These are phyloP conservation scores for Ustilago trichophora DNA, from an alignment of 1,284 basidiomycete species.

Conservation along the genomic window DNA sequence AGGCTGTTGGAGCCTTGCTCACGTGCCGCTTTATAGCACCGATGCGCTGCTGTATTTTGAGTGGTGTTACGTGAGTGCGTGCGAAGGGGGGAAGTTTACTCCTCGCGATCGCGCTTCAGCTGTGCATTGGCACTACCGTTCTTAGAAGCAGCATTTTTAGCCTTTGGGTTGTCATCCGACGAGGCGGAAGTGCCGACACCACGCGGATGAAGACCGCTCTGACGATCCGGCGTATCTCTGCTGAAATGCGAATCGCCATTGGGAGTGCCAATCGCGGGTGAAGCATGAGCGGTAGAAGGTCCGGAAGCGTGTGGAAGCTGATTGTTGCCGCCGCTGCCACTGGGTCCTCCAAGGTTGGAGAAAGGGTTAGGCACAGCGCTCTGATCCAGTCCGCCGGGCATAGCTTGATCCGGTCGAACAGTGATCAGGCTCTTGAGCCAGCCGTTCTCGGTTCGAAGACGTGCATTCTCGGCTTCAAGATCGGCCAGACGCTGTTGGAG, in stretches of 20 bases:
- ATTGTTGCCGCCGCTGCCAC: no score
- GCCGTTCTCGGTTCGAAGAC: slow-evolving; percentile 88
- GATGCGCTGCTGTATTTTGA: no score
- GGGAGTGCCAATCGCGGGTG: background rate
- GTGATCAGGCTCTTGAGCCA: slow-evolving; percentile 89
- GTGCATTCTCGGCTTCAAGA: slow-evolving; percentile 89
- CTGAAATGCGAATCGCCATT: slow-evolving; percentile 5
- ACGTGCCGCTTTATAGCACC: no score
- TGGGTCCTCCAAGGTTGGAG: slow-evolving; percentile 17
- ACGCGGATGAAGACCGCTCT: slow-evolving; percentile 49
- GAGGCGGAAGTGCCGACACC: slow-evolving; percentile 48
- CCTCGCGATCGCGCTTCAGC: slow-evolving; percentile 50
- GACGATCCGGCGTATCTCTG: slow-evolving; percentile 27
- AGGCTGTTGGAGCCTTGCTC: no score
- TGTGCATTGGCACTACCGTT: slow-evolving; percentile 9
- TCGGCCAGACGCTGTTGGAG: slow-evolving; percentile 83
- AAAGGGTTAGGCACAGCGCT: slow-evolving; percentile 42
- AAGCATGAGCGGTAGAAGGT: slow-evolving; percentile 15
- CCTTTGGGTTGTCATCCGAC: background rate
- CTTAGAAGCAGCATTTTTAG: slow-evolving; percentile 1
- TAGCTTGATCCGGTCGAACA: slow-evolving; percentile 46
- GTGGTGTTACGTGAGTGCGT: no score
- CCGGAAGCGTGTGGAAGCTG: no score
- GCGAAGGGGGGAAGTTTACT: no score
- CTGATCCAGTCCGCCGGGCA: slow-evolving; percentile 38